phyloP scores from a whole-genome alignment of 306 rosid species.

The Cajanus cajan region DNA sequence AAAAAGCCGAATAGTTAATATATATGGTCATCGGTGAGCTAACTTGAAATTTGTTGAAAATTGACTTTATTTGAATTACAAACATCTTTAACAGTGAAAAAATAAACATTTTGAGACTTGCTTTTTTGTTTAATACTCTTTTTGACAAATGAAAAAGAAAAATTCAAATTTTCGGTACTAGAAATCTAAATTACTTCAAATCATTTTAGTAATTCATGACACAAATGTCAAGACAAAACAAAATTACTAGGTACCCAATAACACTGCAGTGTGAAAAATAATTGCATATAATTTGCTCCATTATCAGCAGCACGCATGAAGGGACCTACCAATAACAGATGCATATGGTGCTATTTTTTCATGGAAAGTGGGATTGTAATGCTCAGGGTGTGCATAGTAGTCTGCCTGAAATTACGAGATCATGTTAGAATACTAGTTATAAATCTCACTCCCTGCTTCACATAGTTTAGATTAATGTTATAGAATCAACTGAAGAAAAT shows the following conservation, averaged over 20 bases:
- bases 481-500: neutral
- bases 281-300: constrained; percentile 24
- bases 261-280: neutral
- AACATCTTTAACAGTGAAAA: neutral
- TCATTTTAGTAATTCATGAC: neutral
- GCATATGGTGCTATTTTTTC: constrained; percentile 79
- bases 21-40: neutral
- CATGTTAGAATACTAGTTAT: constrained; percentile 21
- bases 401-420: constrained; percentile 62
- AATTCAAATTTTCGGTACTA: neutral
- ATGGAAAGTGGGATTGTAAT: constrained; percentile 81
- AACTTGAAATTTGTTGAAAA: neutral
- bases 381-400: constrained; percentile 90
- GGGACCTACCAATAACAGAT: constrained; percentile 74
- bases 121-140: neutral
- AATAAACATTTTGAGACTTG: neutral
- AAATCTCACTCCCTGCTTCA: neutral
- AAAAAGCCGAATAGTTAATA: neutral
- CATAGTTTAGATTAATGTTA: neutral
- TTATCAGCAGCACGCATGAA: constrained; percentile 24
- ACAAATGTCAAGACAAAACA: constrained; percentile 19
- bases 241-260: neutral
- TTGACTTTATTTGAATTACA: neutral
- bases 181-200: constrained; percentile 11
- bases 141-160: neutral